Base-by-base conservation (phyloP, 352 stramenopile genomes). In the Globisporangium alternatum region DNA sequence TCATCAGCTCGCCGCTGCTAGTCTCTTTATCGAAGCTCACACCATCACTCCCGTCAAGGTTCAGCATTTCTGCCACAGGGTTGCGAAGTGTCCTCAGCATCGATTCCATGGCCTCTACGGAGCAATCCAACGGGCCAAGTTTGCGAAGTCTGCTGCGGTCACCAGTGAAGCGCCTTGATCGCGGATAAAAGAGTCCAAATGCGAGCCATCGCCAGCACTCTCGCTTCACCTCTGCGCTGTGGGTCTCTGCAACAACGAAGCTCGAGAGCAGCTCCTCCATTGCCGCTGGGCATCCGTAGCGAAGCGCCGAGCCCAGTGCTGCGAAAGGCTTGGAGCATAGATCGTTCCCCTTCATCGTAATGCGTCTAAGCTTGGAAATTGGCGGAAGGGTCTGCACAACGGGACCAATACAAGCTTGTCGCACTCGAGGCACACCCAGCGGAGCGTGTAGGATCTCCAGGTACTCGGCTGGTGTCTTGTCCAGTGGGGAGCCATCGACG, bases 301-400 rank as follows among this genome's bases (percentile, higher is more conserved):
- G 56, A 35, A 61, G 39, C 25, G 56, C 39, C 13, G 56, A 61
- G 9, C 56, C 56, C n/a, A 61, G 17, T 25, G 17, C 56, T 30
- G 56, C 56, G 17, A 61, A 52, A 13, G 56, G 56, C 17, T 19
- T 41, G 15, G 37, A 15, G 39, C 56, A 61, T 39, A 61, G n/a
- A n/a, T 61, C 56, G 39, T 61, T 61, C 8, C 39, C 56, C 37
- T 41, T 61, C 56, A 52, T 61, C 28, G 56, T 43, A 15, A 61
- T 10, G 7, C 56, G 56, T 19, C 25, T 51, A 37, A 51, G 55
- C 12, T 33, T 31, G 13, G 22, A 6, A 21, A 19, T 43, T 5
- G 53, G n/a, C 19, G 33, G 12, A 31, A 7, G 13, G 17, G 7
- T 13, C 17, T 28, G 15, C 21, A 5, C 43, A 25, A 4, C 7